Conservation (phyloP, 768 basidiomycete genomes). For the Termitomyces sp. region DNA sequence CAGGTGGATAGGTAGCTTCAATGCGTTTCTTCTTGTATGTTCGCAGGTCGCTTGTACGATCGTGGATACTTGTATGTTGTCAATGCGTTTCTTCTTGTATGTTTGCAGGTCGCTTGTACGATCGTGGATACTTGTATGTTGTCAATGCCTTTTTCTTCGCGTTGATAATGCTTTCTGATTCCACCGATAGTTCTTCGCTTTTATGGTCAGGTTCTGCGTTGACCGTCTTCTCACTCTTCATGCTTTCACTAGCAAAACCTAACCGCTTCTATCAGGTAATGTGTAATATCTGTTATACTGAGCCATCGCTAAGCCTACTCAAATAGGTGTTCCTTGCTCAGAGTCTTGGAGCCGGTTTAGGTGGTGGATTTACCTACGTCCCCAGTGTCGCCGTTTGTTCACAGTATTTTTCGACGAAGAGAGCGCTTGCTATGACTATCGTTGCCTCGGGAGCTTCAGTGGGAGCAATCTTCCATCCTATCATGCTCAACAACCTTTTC, state of each 20-base stretch:
- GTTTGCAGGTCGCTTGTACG: constrained; percentile 37
- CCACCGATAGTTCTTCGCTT: constrained; percentile 21
- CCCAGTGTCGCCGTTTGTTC: constrained; percentile 39
- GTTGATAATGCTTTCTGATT: too few relatives aligned
- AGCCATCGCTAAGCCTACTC: not conserved
- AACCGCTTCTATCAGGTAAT: constrained; percentile 38
- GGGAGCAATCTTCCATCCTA: constrained; percentile 41
- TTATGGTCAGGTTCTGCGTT: constrained; percentile 31
- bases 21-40: constrained; percentile 37
- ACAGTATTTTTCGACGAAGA: constrained; percentile 39
- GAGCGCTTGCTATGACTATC: constrained; percentile 42
- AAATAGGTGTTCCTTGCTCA: constrained; percentile 31
- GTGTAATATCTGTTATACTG: not conserved
- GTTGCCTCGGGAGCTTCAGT: constrained; percentile 40
- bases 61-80: constrained; percentile 39
- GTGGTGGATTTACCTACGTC: constrained; percentile 36
- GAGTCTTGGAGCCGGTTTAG: constrained; percentile 38
- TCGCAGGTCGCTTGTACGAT: constrained; percentile 40
- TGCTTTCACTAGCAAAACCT: constrained; percentile 40
- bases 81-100: constrained; percentile 36
- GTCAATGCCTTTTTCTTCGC: too few relatives aligned
- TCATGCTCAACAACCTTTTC: constrained; percentile 39
- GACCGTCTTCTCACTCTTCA: constrained; percentile 34
- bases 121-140: constrained; percentile 43
- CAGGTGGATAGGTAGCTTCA: constrained; percentile 30